Evolutionary conservation across 495 filamentous ascomycete genomes (phyloP), one percentile per base, ranked within the genome.

Genomic region (Daldinia vernicosa): DNA sequence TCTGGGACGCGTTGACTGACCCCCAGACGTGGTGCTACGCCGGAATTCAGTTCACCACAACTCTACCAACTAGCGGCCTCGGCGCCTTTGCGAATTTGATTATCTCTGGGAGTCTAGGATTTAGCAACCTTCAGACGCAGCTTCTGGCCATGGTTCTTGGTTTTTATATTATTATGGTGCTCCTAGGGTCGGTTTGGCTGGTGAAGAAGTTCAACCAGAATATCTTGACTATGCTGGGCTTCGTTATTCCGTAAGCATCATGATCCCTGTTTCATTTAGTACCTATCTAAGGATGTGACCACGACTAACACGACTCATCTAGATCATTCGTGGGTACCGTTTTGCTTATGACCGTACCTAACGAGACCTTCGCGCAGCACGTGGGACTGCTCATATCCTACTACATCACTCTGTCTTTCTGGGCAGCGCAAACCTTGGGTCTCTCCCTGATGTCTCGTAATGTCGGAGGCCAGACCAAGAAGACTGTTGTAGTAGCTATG

Each of bases 121-220:
- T 87, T 63, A 79, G 75, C 4, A 72, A 76, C 8, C 77, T 87
- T 14, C 79, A 88, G 67, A 87, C 86, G 1, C 86, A 88, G 75
- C 78, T 88, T 11, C 75, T 88, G 37, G 86, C 89, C 17, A 93
- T 93, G 88, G 89, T 92, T 5, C 79, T 92, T 1, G 90, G 90
- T 5, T 87, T 85, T 39, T 91, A 90, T 64, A 91, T 92, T 67
- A 89, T 91, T 62, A 84, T 89, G 33, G 86, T 91, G 14, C 77
- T 93, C 28, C 74, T 92, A 37, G 81, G 80, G 3, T 89, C 87
- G 0, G 84, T 88, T 1, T 92, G 84, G 84, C 74, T 92, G 1
- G 90, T 90, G 3, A 89, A 88, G 74, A 87, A 81, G 74, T 88
- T 82, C 3, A 75, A 79, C 3, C 90, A 92, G 76, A 93, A 91